phyloP scores from a whole-genome alignment of 2,329 filamentous ascomycete species.

The Rhexocercosporidium sp. region DNA sequence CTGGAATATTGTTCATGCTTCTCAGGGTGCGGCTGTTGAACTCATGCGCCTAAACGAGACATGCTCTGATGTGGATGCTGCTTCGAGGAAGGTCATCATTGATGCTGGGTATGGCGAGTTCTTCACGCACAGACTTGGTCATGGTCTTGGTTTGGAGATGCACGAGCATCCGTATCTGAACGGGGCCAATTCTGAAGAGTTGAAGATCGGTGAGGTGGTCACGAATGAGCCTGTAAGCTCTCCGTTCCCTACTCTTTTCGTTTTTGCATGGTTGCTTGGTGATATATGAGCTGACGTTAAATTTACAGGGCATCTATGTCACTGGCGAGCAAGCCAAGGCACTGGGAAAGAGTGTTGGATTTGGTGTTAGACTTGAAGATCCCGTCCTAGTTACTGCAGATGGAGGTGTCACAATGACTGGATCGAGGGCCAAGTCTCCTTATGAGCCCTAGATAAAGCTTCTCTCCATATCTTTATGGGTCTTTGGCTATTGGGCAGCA shows the following conservation, averaged over 20 bases:
- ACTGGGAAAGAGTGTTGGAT: conserved; percentile 47
- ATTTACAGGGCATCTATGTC: conserved; percentile 58
- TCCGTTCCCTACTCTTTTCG: background rate
- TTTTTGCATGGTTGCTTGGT: background rate
- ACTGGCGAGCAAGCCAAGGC: conserved; percentile 40
- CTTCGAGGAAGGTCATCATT: conserved; percentile 58
- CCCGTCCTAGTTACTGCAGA: conserved; percentile 60
- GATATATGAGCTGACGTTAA: background rate
- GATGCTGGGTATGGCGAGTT: conserved; percentile 53
- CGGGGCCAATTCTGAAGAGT: conserved; percentile 58
- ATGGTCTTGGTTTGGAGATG: conserved; percentile 68
- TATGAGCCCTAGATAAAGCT: conserved; percentile 31
- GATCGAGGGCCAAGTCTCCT: conserved; percentile 32
- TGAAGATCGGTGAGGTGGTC: conserved; percentile 64
- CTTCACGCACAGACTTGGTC: conserved; percentile 66
- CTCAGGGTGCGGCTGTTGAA: conserved; percentile 59
- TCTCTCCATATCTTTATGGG: background rate
- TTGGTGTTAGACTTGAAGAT: conserved; percentile 67
- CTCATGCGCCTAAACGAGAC: conserved; percentile 57
- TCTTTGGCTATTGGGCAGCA: no score
- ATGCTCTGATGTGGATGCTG: conserved; percentile 64
- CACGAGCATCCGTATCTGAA: conserved; percentile 69
- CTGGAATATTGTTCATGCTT: conserved; percentile 63
- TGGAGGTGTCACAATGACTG: conserved; percentile 48
- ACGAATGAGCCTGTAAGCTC: conserved; percentile 59